Evolutionary conservation across 176 grass and related monocot genomes (phyloP), one percentile per base, ranked within the genome.

Genomic region (Aegilops longissima): DNA sequence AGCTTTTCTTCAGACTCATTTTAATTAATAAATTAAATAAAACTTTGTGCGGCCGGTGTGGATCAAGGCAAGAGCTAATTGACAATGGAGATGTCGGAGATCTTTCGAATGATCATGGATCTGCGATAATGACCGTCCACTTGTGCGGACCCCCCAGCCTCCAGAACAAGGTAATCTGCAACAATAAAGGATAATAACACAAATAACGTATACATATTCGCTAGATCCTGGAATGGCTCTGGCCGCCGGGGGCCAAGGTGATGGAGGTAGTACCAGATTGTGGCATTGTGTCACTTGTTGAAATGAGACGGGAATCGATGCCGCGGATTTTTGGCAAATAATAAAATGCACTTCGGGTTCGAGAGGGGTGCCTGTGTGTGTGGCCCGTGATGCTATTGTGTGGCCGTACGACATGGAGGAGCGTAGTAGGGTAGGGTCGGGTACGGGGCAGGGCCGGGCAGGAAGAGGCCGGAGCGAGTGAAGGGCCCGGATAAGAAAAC

Each of bases 101-200:
- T 87, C 74, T 73, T 79, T 47, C 14, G 24, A 66, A 67, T 23
- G 25, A 58, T 75, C 68, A 58, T 59, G 85, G 81, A 73, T 84
- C 70, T 70, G 87, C 30, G 89, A 91, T 63, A 76, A 86, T 73
- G 80, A 91, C 85, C 24, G n/a, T 54, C 45, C 76, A 72, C 80
- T 79, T 45, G 85, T 68, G 85, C 84, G 61, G 33, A 74, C 69
- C 47, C 36, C 33, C 44, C 7, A 30, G 2, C 7, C 45, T 5
- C 33, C 39, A 24, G 13, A 10, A 63, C n/a, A 84, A 73, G 74
- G 66, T 39, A 39, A 70, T 49, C 13, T 77, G 80, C 33, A 66
- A 79, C 39, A 66, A 49, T 49, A 49, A 49, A 49, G 45, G 45
- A 47, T 47, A 27, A 27, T 27, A 13, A 47, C 44, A 47, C 44